A percentile compares a stretch with the other conserved stretches of the same genome.
Conservation (phyloP, 345 rosid species). For the Sapria himalayana region DNA sequence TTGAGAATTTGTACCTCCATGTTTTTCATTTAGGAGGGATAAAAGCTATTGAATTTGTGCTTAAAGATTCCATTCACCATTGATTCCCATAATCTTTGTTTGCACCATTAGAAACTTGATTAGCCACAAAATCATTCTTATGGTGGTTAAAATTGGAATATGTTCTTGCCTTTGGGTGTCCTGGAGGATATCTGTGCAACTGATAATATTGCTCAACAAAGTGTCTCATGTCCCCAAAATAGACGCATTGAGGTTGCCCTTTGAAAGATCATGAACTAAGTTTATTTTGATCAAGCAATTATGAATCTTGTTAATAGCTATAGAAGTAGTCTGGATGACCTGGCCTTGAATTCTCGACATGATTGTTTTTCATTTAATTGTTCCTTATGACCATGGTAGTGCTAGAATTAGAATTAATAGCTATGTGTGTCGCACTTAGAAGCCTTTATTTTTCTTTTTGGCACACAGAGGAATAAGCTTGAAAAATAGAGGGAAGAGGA, state of each 20-base stretch:
- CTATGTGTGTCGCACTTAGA: neutral
- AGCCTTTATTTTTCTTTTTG: neutral
- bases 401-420: no score
- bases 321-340: no score
- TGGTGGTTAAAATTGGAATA: neutral
- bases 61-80: no score
- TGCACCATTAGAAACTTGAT: neutral
- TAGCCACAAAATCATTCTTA: no score
- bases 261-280: neutral
- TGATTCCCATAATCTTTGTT: no score
- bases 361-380: no score
- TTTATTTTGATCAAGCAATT: neutral
- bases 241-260: neutral
- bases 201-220: rapidly evolving
- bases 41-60: no score
- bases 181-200: neutral
- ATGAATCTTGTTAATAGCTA: no score
- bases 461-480: neutral
- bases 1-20: neutral
- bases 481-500: neutral
- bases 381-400: no score
- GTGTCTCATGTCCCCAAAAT: neutral
- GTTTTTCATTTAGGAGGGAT: no score
- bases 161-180: neutral
- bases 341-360: no score